Percentiles rank a stretch among this genome's conserved stretches.
Conservation (phyloP, 305 asterid genomes). For the Striga hermonthica region DNA sequence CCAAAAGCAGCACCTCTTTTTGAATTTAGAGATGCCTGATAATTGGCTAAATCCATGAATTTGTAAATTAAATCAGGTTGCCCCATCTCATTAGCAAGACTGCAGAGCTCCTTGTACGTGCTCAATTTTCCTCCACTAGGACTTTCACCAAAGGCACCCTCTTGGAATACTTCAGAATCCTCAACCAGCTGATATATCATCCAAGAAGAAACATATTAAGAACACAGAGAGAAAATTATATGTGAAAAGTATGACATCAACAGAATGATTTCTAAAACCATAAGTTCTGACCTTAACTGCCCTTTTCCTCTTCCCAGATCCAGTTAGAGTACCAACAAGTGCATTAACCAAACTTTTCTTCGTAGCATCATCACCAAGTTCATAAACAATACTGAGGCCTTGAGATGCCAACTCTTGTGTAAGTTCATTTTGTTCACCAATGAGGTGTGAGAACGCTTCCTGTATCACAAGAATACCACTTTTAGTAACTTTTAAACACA, state of each 20-base stretch:
- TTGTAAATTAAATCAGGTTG: conserved; percentile 96
- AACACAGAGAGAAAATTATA: conserved; percentile 17
- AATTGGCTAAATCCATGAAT: conserved; percentile 97
- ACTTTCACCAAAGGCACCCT: conserved; percentile 89
- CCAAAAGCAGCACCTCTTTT: conserved; percentile 99
- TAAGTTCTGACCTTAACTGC: conserved; percentile 70
- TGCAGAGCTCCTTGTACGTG: conserved; percentile 98
- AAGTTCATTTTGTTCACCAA: conserved; percentile 94
- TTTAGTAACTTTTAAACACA: conserved; percentile 28
- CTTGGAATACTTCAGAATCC: conserved; percentile 94
- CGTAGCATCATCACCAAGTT: conserved; percentile 86
- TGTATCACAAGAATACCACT: conserved; percentile 41
- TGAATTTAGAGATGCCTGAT: conserved; percentile 93
- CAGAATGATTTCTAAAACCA: conserved; percentile 27
- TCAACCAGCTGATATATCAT: conserved; percentile 68
- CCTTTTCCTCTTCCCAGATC: conserved; percentile 97
- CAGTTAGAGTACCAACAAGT: conserved; percentile 95
- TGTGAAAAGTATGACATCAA: conserved; percentile 15
- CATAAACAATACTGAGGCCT: conserved; percentile 97
- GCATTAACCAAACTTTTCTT: conserved; percentile 91
- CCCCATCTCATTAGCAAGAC: conserved; percentile 98
- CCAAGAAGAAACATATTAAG: conserved; percentile 20
- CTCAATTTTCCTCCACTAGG: conserved; percentile 93
- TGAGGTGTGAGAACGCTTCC: conserved; percentile 96
- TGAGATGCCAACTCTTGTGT: conserved; percentile 99